These are phyloP conservation scores for Arachis stenosperma DNA, from an alignment of 306 rosid species.

Conservation along the genomic window DNA sequence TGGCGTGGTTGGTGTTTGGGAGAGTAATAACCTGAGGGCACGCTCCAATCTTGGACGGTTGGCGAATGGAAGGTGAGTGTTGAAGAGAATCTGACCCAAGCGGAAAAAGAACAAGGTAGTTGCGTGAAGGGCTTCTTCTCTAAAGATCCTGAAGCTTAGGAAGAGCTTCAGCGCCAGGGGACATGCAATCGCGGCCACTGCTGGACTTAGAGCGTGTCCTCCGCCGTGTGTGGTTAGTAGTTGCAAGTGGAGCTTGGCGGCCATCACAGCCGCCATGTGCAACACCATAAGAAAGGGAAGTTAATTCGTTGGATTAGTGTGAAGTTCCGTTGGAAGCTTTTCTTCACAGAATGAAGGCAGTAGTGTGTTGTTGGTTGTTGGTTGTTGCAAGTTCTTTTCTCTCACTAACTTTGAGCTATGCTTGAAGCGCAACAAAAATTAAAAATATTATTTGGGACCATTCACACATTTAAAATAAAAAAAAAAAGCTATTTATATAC, in stretches of 20 bases:
- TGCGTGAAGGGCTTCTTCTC: slow-evolving; percentile 31
- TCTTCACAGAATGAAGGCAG: no score
- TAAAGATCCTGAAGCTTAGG: slow-evolving; percentile 27
- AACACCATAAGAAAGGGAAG: slow-evolving; percentile 19
- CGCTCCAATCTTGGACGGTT: slow-evolving; percentile 42
- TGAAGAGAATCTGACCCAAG: slow-evolving; percentile 44
- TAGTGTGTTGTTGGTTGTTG: no score
- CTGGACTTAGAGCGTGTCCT: slow-evolving; percentile 8
- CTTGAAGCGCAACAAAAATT: no score
- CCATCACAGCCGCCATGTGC: slow-evolving; percentile 24
- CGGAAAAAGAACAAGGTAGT: slow-evolving; percentile 56
- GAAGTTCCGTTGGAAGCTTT: background rate
- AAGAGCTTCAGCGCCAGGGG: slow-evolving; percentile 50
- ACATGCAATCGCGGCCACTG: slow-evolving; percentile 38
- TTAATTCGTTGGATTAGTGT: background rate
- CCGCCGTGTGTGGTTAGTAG: slow-evolving; percentile 20
- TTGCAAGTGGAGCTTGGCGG: slow-evolving; percentile 34
- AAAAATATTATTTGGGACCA: no score
- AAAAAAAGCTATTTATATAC: no score
- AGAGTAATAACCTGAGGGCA: slow-evolving; percentile 39
- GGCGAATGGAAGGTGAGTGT: background rate
- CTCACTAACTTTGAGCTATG: no score
- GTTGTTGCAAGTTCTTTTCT: no score
- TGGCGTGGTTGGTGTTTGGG: slow-evolving; percentile 8
- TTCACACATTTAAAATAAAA: no score